phyloP scores from a whole-genome alignment of 75 land plant species.

The Chamaecyparis obtusa region DNA sequence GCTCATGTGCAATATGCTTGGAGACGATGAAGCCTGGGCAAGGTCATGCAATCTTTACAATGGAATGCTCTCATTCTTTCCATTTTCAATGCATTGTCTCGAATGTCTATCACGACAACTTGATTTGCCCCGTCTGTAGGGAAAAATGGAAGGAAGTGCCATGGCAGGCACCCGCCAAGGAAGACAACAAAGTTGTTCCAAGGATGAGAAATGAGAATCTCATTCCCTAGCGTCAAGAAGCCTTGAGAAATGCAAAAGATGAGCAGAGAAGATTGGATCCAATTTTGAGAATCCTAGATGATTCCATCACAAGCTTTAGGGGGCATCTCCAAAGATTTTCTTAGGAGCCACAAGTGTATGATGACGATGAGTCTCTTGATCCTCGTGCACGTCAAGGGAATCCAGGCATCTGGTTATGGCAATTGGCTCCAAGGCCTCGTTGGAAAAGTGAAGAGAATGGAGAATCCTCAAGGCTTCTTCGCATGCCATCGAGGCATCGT shows the following conservation, averaged over 20 bases:
- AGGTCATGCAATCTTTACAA: conserved; percentile 73
- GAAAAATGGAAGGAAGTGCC: conserved; percentile 69
- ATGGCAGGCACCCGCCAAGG: conserved; percentile 31
- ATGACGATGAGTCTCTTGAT: conserved; percentile 76
- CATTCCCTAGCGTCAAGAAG: conserved; percentile 2
- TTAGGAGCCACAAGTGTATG: conserved; percentile 51
- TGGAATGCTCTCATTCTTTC: conserved; percentile 83
- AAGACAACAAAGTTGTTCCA: neutral
- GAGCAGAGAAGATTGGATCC: conserved; percentile 24
- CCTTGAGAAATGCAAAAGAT: neutral
- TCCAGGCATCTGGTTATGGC: too few relatives aligned
- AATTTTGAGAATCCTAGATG: conserved; percentile 37
- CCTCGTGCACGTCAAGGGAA: too few relatives aligned
- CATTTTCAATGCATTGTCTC: conserved; percentile 77
- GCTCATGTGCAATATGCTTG: conserved; percentile 74
- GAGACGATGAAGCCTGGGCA: conserved; percentile 46
- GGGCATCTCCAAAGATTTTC: conserved; percentile 15
- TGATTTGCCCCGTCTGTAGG: conserved; percentile 72
- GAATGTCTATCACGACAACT: conserved; percentile 38
- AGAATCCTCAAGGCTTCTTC: too few relatives aligned
- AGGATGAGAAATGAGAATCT: neutral
- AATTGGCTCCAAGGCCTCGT: too few relatives aligned
- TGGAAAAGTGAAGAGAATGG: too few relatives aligned
- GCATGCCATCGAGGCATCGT: too few relatives aligned
- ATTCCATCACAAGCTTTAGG: conserved; percentile 28